A percentile compares a stretch with the other conserved stretches of the same genome.
These are phyloP conservation scores for Phytophthora pistaciae DNA, from an alignment of 352 stramenopile species.

Conservation along the genomic window DNA sequence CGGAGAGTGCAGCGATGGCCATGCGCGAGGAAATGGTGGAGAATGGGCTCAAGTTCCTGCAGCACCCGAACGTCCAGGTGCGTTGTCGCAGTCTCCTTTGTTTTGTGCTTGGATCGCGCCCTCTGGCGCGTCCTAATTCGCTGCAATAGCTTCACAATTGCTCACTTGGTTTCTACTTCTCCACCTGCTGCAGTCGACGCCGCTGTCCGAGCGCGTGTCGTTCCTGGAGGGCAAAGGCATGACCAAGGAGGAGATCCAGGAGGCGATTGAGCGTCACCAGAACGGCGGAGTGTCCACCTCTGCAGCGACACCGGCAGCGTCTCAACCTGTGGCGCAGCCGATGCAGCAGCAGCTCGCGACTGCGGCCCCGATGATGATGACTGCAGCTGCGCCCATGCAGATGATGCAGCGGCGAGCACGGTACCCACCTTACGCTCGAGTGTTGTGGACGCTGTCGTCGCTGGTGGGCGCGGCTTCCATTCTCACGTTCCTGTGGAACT, in stretches of 20 bases:
- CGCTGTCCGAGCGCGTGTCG: slow-evolving; percentile 76
- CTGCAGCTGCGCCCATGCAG: slow-evolving; percentile 54
- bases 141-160: not conserved
- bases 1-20: slow-evolving; percentile 6
- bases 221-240: slow-evolving; percentile 87
- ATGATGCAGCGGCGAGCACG: slow-evolving; percentile 44
- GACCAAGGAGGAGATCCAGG: slow-evolving; percentile 84
- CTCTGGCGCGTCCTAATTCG: not conserved
- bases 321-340: slow-evolving; percentile 6
- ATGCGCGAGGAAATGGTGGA: slow-evolving; percentile 78
- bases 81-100: not conserved
- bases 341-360: slow-evolving; percentile 11
- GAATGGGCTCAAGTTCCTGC: slow-evolving; percentile 86
- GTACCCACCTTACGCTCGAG: slow-evolving; percentile 68
- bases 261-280: slow-evolving; percentile 75
- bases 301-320: not conserved
- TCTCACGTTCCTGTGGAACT: slow-evolving; percentile 81
- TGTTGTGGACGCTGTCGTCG: slow-evolving; percentile 79
- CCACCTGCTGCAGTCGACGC: slow-evolving; percentile 44
- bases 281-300: slow-evolving; percentile 25
- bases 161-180: not conserved
- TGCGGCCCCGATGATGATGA: slow-evolving; percentile 55
- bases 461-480: slow-evolving; percentile 76
- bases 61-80: slow-evolving; percentile 84
- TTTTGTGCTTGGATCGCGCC: not conserved